phyloP scores from a whole-genome alignment of 179 eudicot genomes.

The Actinidia chinensis region DNA sequence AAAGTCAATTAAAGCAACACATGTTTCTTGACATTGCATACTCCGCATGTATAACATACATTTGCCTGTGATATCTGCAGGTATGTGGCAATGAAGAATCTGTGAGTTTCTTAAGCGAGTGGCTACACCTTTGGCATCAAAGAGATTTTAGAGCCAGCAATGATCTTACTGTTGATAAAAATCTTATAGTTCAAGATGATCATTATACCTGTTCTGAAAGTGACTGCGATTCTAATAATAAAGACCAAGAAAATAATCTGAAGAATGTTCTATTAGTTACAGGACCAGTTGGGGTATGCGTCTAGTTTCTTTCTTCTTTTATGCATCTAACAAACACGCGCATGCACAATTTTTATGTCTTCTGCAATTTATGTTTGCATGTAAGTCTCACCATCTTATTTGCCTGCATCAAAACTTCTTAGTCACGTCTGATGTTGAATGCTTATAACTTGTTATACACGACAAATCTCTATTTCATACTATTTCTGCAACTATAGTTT shows the following conservation, averaged over 20 bases:
- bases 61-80: constrained; percentile 37
- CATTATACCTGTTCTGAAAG: constrained; percentile 41
- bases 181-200: constrained; percentile 32
- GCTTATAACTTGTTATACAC: too few species aligned
- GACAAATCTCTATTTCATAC: too few species aligned
- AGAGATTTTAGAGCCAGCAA: constrained; percentile 46
- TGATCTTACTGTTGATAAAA: constrained; percentile 32
- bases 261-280: constrained; percentile 87
- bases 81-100: constrained; percentile 83
- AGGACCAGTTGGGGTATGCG: constrained; percentile 96
- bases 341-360: not conserved
- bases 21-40: not conserved
- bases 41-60: not conserved
- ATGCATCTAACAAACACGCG: not conserved
- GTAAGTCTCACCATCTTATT: not conserved
- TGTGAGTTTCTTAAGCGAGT: constrained; percentile 73
- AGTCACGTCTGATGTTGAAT: not conserved
- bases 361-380: not conserved
- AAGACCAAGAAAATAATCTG: constrained; percentile 46
- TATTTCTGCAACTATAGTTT: too few species aligned
- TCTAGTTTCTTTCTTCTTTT: constrained; percentile 13
- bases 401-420: not conserved
- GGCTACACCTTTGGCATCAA: constrained; percentile 80
- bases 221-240: constrained; percentile 50
- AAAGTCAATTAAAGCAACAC: not conserved